phyloP scores from a whole-genome alignment of 441 rosid genomes.

The Aleurites moluccanus region DNA sequence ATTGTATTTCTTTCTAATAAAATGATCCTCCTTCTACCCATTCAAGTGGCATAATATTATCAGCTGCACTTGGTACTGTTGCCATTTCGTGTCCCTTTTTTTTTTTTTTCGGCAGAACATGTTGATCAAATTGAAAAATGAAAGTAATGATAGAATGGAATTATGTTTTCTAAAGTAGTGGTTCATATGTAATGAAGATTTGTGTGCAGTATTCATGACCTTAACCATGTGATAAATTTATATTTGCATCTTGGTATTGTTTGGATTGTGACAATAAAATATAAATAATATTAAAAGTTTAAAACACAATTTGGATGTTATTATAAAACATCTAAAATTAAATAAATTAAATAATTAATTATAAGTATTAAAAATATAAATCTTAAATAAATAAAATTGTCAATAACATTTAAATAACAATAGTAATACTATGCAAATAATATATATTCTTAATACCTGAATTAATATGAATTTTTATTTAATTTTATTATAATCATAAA shows the following conservation, averaged over 20 bases:
- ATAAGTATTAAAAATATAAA: not conserved
- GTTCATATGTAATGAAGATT: not conserved
- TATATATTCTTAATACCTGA: not conserved
- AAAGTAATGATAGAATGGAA: not conserved
- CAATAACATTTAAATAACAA: not conserved
- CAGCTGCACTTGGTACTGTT: not conserved
- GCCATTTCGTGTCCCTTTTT: not conserved
- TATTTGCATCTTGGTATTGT: not conserved
- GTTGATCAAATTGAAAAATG: not conserved
- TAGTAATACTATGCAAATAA: not conserved
- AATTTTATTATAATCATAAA: not conserved
- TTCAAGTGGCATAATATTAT: no score
- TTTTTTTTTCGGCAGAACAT: not conserved
- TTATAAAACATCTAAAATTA: not conserved
- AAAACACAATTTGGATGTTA: not conserved
- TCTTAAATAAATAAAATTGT: not conserved
- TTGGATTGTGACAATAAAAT: not conserved
- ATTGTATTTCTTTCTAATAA: no score
- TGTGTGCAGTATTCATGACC: not conserved
- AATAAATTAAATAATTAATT: no score
- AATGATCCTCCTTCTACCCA: no score
- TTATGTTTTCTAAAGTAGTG: not conserved
- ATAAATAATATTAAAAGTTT: not conserved
- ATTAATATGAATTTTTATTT: not conserved
- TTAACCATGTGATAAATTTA: not conserved